Conservation (phyloP, 768 basidiomycete species). For the Kwoniella botswanensis region DNA sequence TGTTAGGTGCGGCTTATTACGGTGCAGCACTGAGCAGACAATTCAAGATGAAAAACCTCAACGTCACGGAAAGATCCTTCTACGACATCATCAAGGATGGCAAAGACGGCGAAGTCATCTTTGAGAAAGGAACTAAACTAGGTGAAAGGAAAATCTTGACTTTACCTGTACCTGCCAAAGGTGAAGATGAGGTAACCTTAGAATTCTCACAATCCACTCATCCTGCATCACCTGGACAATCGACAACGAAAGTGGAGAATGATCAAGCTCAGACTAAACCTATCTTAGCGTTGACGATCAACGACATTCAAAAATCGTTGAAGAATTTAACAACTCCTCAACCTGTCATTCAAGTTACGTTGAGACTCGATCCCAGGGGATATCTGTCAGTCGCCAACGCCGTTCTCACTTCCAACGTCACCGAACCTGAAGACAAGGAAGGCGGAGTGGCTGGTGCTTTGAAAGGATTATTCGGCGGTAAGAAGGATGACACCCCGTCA, state of each 20-base stretch:
- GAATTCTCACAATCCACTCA: slow-evolving; percentile 72
- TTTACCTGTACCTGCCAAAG: slow-evolving; percentile 63
- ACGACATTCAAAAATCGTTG: slow-evolving; percentile 75
- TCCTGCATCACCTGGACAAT: slow-evolving; percentile 21
- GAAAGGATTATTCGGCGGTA: slow-evolving; percentile 80
- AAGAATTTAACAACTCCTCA: slow-evolving; percentile 82
- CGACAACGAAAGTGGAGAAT: neutral
- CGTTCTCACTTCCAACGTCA: slow-evolving; percentile 66
- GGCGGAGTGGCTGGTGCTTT: slow-evolving; percentile 68
- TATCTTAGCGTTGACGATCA: slow-evolving; percentile 73
- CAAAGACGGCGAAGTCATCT: slow-evolving; percentile 60
- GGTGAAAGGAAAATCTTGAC: slow-evolving; percentile 85
- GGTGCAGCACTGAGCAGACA: slow-evolving; percentile 85
- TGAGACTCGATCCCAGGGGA: slow-evolving; percentile 83
- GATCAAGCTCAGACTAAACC: slow-evolving; percentile 25
- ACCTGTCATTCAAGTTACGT: slow-evolving; percentile 82
- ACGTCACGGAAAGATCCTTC: slow-evolving; percentile 72
- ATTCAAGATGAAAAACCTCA: slow-evolving; percentile 94
- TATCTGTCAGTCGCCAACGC: slow-evolving; percentile 82
- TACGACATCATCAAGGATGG: slow-evolving; percentile 69
- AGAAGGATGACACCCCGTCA: slow-evolving; percentile 51
- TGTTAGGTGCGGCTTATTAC: slow-evolving; percentile 88
- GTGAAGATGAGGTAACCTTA: slow-evolving; percentile 73
- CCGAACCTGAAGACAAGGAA: slow-evolving; percentile 63
- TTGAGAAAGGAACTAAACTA: slow-evolving; percentile 75